Evolutionary conservation across 371 early-diverging fungal genomes (phyloP).

Genomic region (Mucor plumbeus): DNA sequence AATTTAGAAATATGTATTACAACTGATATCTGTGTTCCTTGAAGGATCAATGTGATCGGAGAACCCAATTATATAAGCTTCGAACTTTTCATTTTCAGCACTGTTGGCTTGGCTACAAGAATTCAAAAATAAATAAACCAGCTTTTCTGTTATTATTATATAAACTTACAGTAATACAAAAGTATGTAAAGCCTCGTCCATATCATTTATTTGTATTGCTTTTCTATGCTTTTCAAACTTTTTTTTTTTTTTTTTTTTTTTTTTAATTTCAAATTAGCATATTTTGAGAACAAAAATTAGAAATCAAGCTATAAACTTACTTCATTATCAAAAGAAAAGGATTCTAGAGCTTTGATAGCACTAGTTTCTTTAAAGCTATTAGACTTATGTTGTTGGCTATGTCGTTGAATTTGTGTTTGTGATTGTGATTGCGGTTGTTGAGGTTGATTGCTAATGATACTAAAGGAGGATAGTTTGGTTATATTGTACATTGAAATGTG

Average conservation of each 20-base stretch:
- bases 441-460: background rate
- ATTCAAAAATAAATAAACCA: background rate
- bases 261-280: background rate
- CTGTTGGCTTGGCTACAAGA: constrained; percentile 38
- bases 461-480: background rate
- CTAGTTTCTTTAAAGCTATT: too few relatives aligned
- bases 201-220: constrained; percentile 11
- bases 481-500: constrained; percentile 1
- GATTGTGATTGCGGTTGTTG: background rate
- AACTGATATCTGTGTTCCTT: constrained; percentile 40
- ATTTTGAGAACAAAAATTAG: background rate
- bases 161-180: constrained; percentile 22
- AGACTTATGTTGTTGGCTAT: background rate
- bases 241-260: background rate
- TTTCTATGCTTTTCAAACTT: constrained; percentile 21
- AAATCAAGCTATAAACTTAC: background rate
- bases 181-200: constrained; percentile 27
- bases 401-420: too few relatives aligned
- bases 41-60: constrained; percentile 45
- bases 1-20: constrained; percentile 19
- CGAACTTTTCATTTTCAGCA: constrained; percentile 34
- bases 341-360: too few relatives aligned
- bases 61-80: constrained; percentile 37
- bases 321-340: constrained; percentile 6
- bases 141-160: background rate